Conservation (phyloP, 2,329 filamentous ascomycete genomes). For the Cryphonectria naterciae region DNA sequence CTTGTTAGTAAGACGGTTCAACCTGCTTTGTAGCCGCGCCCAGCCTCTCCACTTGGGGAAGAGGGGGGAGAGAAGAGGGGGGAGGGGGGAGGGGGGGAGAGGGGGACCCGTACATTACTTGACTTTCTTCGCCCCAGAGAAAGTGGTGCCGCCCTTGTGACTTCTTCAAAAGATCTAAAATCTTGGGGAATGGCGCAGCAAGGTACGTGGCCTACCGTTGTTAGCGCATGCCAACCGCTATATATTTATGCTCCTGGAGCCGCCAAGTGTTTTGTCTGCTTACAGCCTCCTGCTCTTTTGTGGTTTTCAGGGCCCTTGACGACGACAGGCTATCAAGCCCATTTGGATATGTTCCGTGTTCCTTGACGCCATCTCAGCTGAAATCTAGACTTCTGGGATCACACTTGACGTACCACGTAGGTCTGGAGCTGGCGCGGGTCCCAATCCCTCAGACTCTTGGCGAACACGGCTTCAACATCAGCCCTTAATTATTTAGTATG, state of each 20-base stretch:
- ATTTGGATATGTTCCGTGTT: conserved; percentile 11
- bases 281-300: conserved; percentile 25
- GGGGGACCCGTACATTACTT: conserved; percentile 19
- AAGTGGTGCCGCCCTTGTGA: conserved; percentile 21
- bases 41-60: no score
- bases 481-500: not conserved
- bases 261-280: not conserved
- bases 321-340: not conserved
- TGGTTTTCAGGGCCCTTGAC: conserved; percentile 11
- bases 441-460: conserved; percentile 14
- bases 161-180: conserved; percentile 8
- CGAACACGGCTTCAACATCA: not conserved
- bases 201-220: conserved; percentile 21
- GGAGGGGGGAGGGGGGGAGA: no score
- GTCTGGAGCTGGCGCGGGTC: conserved; percentile 19
- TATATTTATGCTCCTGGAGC: no score
- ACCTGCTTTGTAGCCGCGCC: no score
- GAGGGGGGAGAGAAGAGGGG: no score
- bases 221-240: no score
- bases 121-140: conserved; percentile 20
- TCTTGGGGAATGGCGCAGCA: conserved; percentile 21
- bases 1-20: no score
- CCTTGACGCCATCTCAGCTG: not conserved
- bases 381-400: no score
- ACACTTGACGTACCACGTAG: conserved; percentile 11